Base-by-base conservation (phyloP, 2,329 filamentous ascomycete genomes). In the Fusarium camptoceras region DNA sequence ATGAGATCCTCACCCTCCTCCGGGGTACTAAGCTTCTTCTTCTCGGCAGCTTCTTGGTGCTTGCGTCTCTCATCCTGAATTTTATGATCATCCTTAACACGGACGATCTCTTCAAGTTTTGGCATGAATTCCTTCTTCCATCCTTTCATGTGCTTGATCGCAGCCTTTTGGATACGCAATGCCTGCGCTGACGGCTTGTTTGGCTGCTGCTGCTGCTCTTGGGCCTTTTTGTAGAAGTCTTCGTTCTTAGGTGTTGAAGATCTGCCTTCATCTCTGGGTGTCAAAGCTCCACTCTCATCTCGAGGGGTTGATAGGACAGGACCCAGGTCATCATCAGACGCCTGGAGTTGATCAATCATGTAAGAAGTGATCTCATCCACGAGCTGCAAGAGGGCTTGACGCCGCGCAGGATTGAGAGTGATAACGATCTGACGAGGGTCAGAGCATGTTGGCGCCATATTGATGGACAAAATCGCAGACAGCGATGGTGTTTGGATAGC, bases 101-200 rank as follows among this genome's bases (percentile, higher is more conserved):
- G 83, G 15, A 90, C 80, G 6, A 94, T 87, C 71, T 95, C 91
- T 49, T 89, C 89, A 1, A 97, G 83, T 46, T 91, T 87, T 20
- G 85, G 81, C n/a, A 94, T 83, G 3, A 95, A 89, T 31, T 88
- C 86, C 27, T 88, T 86, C 62, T 89, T 85, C 94, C 94, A 97
- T n/a, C 89, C 87, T 67, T 94, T 89, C 74, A 94, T 93, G 74
- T 92, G 88, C 44, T 85, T 82, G 15, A 96, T 78, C 2, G 92
- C 88, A 8, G 88, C 87, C 27, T 75, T 78, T 24, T 85, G 81
- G 16, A 87, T 76, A 8, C 73, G 68, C 15, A 76, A 58, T 2
- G 78, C 76, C 53, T 79, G 65, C 11, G 72, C 67, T 18, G 76
- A 73, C 22, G 72, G 55, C 46, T 60, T 58, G 31, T 59, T 66